A percentile compares a stretch with the other conserved stretches of the same genome.
These are phyloP conservation scores for Oryza officinalis DNA, from an alignment of 176 grass and related monocot species.

Conservation along the genomic window DNA sequence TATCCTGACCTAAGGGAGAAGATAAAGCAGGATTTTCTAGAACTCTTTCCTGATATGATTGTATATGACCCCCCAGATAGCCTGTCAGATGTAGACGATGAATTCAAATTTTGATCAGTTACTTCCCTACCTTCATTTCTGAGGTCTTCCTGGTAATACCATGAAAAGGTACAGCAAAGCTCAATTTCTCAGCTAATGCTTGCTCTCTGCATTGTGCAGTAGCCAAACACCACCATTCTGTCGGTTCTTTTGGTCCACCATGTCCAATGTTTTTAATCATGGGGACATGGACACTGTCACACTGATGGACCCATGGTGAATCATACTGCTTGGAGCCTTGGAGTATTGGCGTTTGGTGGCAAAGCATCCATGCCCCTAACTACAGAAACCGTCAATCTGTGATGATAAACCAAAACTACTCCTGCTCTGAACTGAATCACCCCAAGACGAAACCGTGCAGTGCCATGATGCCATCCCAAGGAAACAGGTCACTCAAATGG, in stretches of 20 bases:
- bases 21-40: slow-evolving; percentile 86
- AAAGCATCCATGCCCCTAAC: neutral
- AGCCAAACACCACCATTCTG: neutral
- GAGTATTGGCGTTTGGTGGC: neutral
- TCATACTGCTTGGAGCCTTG: neutral
- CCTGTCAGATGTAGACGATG: slow-evolving; percentile 48
- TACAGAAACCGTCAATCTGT: neutral
- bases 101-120: slow-evolving; percentile 49
- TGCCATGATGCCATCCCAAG: neutral
- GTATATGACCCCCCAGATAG: slow-evolving; percentile 83
- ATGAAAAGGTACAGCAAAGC: neutral
- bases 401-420: neutral
- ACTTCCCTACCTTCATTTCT: neutral
- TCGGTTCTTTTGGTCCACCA: neutral
- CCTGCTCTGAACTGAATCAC: too few species aligned
- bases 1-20: slow-evolving; percentile 82
- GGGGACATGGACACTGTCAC: neutral
- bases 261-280: neutral
- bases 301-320: neutral
- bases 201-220: neutral
- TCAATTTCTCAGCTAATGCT: neutral
- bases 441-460: too few species aligned
- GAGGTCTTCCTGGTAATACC: neutral
- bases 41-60: slow-evolving; percentile 83
- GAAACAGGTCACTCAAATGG: neutral